A percentile compares a stretch with the other conserved stretches of the same genome.
Conservation (phyloP, 306 rosid species). For the Abrus precatorius region DNA sequence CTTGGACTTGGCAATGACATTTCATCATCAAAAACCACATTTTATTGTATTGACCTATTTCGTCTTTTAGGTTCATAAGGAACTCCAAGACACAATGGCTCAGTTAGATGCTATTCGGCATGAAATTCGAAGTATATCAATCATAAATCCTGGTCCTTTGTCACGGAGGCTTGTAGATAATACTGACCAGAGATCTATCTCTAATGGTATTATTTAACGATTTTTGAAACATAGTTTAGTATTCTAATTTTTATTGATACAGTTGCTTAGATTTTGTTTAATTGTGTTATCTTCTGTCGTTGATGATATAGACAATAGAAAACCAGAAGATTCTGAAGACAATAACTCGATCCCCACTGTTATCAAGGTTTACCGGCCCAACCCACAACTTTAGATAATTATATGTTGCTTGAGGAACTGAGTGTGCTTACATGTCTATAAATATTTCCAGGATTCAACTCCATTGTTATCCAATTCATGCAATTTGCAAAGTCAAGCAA, state of each 20-base stretch:
- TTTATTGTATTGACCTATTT: constrained; percentile 2
- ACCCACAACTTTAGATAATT: constrained; percentile 39
- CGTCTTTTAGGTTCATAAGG: constrained; percentile 76
- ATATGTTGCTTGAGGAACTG: constrained; percentile 28
- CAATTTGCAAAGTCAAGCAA: constrained; percentile 77
- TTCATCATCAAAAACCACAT: constrained; percentile 29
- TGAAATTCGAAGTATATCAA: constrained; percentile 76
- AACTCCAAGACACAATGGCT: constrained; percentile 84
- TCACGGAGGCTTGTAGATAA: constrained; percentile 70
- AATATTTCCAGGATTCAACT: constrained; percentile 55
- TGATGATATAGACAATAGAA: constrained; percentile 40
- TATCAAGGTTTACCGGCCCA: constrained; percentile 46
- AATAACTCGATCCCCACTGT: constrained; percentile 31
- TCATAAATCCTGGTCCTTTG: constrained; percentile 77
- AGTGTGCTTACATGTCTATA: constrained; percentile 34
- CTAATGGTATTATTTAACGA: constrained; percentile 49
- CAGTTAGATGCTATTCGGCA: constrained; percentile 87
- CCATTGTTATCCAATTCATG: constrained; percentile 49
- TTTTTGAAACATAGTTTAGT: not conserved
- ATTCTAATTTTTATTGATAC: not conserved
- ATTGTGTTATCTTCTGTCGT: constrained; percentile 17
- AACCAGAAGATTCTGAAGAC: constrained; percentile 45
- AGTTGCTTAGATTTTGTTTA: constrained; percentile 36
- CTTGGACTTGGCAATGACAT: constrained; percentile 17
- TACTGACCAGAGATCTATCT: constrained; percentile 46